These are phyloP conservation scores for Fraxinus cuspidata DNA, from an alignment of 257 asterid genomes.

Conservation along the genomic window DNA sequence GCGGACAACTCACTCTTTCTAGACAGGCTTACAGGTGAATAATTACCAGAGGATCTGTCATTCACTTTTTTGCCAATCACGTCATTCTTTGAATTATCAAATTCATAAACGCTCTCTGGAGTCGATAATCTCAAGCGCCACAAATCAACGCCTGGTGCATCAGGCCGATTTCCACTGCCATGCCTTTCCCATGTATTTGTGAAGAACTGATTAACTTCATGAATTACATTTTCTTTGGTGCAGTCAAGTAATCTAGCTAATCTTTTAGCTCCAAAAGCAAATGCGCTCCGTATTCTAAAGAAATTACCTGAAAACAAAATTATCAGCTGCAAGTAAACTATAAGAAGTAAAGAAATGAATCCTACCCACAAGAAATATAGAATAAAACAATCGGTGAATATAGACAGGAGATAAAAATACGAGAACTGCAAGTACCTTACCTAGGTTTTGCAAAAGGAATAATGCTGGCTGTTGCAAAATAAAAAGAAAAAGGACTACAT, in stretches of 20 bases:
- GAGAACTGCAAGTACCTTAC: background rate
- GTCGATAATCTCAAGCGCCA: conserved; percentile 46
- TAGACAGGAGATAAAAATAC: background rate
- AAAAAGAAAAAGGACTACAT: background rate
- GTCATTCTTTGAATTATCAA: conserved; percentile 41
- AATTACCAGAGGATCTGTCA: conserved; percentile 36
- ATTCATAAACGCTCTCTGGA: conserved; percentile 42
- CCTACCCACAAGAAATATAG: background rate
- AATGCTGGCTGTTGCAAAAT: background rate
- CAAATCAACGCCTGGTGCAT: conserved; percentile 62
- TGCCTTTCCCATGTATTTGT: conserved; percentile 92
- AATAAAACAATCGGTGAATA: background rate
- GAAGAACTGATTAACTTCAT: conserved; percentile 85
- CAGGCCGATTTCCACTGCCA: conserved; percentile 89
- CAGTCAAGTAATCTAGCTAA: conserved; percentile 75
- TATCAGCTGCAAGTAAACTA: conserved; percentile 10
- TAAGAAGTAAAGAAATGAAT: conserved; percentile 15
- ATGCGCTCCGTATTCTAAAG: conserved; percentile 89
- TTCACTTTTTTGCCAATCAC: conserved; percentile 39
- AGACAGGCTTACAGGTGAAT: conserved; percentile 43
- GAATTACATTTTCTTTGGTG: conserved; percentile 52
- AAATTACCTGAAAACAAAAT: conserved; percentile 67
- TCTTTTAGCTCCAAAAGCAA: conserved; percentile 88
- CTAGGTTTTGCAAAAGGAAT: conserved; percentile 4
- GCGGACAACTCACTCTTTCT: conserved; percentile 37